These are phyloP conservation scores for Apiospora hydei DNA, from an alignment of 2,329 filamentous ascomycete species.

Conservation along the genomic window DNA sequence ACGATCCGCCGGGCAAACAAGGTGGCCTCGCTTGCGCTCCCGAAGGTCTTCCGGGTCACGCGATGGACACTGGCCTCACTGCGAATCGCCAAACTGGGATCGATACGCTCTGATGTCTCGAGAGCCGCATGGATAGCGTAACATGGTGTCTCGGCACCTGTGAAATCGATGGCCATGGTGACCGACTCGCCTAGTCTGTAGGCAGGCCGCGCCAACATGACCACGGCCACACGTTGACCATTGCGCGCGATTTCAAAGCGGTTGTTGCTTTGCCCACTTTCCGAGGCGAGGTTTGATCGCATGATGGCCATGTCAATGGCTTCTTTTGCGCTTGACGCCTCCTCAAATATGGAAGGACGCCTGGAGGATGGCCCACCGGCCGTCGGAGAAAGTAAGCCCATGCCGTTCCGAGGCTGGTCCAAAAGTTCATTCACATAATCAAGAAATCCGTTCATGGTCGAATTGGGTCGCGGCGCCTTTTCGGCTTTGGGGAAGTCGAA, in stretches of 20 bases:
- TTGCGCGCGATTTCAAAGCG: slow-evolving; percentile 94
- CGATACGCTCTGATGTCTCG: slow-evolving; percentile 86
- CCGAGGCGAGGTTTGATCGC: slow-evolving; percentile 72
- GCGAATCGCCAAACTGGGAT: slow-evolving; percentile 79
- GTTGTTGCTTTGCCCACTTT: slow-evolving; percentile 82
- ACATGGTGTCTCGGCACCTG: slow-evolving; percentile 77
- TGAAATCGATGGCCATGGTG: slow-evolving; percentile 84
- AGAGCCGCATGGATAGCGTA: slow-evolving; percentile 86
- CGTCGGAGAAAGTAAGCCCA: slow-evolving; percentile 76
- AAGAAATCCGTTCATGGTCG: slow-evolving; percentile 72
- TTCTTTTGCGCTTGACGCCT: slow-evolving; percentile 74
- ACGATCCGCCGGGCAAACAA: slow-evolving; percentile 81
- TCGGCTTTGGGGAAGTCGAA: slow-evolving; percentile 35
- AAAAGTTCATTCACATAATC: slow-evolving; percentile 80
- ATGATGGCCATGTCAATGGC: slow-evolving; percentile 92
- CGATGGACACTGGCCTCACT: slow-evolving; percentile 86
- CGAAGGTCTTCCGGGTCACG: slow-evolving; percentile 84
- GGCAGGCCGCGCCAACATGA: slow-evolving; percentile 86
- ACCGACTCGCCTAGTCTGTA: slow-evolving; percentile 91
- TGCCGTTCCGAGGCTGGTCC: slow-evolving; percentile 61
- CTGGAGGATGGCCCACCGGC: slow-evolving; percentile 63
- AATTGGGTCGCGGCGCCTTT: slow-evolving; percentile 41
- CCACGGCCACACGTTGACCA: slow-evolving; percentile 87
- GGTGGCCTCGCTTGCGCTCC: slow-evolving; percentile 79
- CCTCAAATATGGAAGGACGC: slow-evolving; percentile 61